These are phyloP conservation scores for Monosporozyma yasuniensis DNA, from an alignment of 805 yeast genomes.

Conservation along the genomic window DNA sequence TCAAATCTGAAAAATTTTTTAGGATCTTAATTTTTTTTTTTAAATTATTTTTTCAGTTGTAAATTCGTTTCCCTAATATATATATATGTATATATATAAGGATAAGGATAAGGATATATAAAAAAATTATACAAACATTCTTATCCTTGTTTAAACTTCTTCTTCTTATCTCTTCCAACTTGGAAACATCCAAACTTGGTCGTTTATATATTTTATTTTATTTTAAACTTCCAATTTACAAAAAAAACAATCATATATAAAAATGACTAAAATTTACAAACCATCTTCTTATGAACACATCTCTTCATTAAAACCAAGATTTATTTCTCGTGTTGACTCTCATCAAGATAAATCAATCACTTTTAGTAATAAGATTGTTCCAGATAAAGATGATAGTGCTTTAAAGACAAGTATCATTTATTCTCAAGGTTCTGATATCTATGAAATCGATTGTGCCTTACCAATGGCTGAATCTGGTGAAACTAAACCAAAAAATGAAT, in stretches of 20 bases:
- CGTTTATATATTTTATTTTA: too few relatives aligned
- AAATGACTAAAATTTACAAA: neutral
- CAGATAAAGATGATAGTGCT: conserved; percentile 24
- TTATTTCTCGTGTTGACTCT: conserved; percentile 26
- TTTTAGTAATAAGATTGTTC: conserved; percentile 24
- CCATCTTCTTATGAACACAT: conserved; percentile 23
- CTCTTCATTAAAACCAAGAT: conserved; percentile 31
- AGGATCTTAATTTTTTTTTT: too few relatives aligned
- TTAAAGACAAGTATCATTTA: conserved; percentile 22
- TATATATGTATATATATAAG: too few relatives aligned
- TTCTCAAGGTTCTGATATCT: conserved; percentile 27
- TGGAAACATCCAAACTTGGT: too few relatives aligned
- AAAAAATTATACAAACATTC: too few relatives aligned
- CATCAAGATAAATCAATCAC: conserved; percentile 19
- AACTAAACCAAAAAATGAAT: conserved; percentile 1
- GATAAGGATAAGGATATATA: too few relatives aligned
- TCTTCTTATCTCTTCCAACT: too few relatives aligned
- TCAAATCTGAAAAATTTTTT: too few relatives aligned
- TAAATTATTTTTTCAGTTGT: too few relatives aligned
- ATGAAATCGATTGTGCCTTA: conserved; percentile 23
- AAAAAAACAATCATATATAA: neutral
- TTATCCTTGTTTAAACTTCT: too few relatives aligned
- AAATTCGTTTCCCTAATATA: too few relatives aligned
- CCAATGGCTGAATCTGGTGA: conserved; percentile 21
- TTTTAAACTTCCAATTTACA: too few relatives aligned